Base-by-base conservation (phyloP, 73 alveolate genomes). In the Paramecium sexaurelia region DNA sequence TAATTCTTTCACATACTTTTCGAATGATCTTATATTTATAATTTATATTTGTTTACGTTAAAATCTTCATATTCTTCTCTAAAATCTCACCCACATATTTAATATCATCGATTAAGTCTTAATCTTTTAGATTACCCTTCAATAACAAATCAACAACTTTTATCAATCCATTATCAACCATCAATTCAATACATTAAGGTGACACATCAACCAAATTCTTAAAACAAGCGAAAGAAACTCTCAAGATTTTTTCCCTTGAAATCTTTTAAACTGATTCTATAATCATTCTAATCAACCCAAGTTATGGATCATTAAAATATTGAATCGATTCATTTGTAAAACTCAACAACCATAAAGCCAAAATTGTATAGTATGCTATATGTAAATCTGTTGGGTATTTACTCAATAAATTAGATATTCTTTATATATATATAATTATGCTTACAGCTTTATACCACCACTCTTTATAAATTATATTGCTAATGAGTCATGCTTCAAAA, bases 1-100 rank as follows among this genome's bases (percentile, higher is more conserved):
- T 56, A 96, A 93, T 88, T 97, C 99, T 71, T 96, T 97, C 66
- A 92, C 94, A 95, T 95, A 97, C 85, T 97, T 97, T 66, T 96
- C 99, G 88, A 96, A 95, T n/a, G 98, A 94, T 13, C 98, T 96
- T 15, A 20, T 35, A 51, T n/a, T 51, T 8, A 15, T 0, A 24
- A 43, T 11, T 6, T 35, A 19, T 19, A 36, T 15, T 5, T n/a
- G 11, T 24, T 47, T 86, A 86, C 90, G 94, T 88, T 22, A 88
- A 82, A 26, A 88, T 88, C 55, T 71, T 88, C 45, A 88, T 67
- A 69, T 88, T 88, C 84, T 88, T 88, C 22, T 88, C 94, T 19
- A 88, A 82, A 17, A 88, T 69, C 55, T 88, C 94, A 24, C 90
- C 94, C 36, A 88, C 87, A 88, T 61, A 88, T 43, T 88, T 45